Base-by-base conservation (phyloP, 352 stramenopile species). In the Pythium pyrilobum region DNA sequence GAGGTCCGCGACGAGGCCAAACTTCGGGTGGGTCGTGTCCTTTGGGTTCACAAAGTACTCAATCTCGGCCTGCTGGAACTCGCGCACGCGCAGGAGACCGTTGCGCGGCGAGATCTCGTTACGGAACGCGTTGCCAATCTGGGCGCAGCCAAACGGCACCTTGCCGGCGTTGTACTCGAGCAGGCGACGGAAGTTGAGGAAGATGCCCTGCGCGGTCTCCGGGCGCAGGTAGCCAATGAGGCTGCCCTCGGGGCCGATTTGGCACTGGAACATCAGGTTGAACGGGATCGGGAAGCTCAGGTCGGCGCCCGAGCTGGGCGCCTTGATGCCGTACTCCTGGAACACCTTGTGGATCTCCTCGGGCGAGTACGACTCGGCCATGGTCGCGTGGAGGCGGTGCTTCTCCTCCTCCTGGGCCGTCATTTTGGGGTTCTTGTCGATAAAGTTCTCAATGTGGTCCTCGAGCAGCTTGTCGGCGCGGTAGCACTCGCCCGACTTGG, bases 31-130 rank as follows among this genome's bases (percentile, higher is more conserved):
- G n/a, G 80, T 77, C 80, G 99, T 99, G 66, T 99, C 92, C 57
- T 98, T 96, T 0, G 97, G 97, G 71, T 99, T 96, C 29, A 99
- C 95, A 78, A 99, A 99, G 61, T 92, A 93, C 66, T 99, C 97
- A 52, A 99, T 99, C 80, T 99, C 97, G 36, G 92, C 96, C 91
- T 99, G 98, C 70, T 95, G 97, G 77, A 99, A 99, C 83, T 99
- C 97, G 39, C 97, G 92, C 36, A 99, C 97, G 56, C 97, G 92
- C 57, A 99, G 67, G 21, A 99, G 81, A 39, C 96, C 96, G 28
- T 86, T 94, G 52, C 96, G 87, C 33, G 97, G 97, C 51, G 96
- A 96, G 76, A 99, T 99, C 77, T 99, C 97, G 64, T 97, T 97
- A 44, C 89, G 84, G 72, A 95, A 97, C 16, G 85, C 89, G 44